Evolutionary conservation across 2,329 filamentous ascomycete genomes (phyloP).

Genomic region (Microdochium trichocladiopsis): DNA sequence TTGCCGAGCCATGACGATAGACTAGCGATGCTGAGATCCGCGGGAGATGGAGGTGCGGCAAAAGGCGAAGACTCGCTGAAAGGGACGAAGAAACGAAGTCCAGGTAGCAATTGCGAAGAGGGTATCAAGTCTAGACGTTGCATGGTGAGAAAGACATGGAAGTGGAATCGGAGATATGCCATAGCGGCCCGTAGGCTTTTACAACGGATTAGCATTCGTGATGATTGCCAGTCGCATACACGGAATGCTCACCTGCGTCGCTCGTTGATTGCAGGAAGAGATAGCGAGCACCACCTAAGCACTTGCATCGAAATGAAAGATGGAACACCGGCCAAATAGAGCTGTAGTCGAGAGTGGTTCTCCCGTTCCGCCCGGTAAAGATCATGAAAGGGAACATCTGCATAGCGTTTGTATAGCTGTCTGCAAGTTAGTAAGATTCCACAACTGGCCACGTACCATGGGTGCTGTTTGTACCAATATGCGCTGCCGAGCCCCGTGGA

Average conservation of each 20-base stretch:
- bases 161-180: conserved; percentile 37
- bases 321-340: conserved; percentile 31
- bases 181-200: conserved; percentile 14
- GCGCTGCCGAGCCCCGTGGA: conserved; percentile 45
- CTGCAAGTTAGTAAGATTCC: conserved; percentile 3
- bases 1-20: conserved; percentile 35
- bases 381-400: conserved; percentile 39
- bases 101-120: conserved; percentile 32
- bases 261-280: conserved; percentile 7
- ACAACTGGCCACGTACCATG: neutral
- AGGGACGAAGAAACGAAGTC: conserved; percentile 43
- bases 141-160: conserved; percentile 44
- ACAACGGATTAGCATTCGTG: conserved; percentile 6
- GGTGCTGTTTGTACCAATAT: conserved; percentile 35
- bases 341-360: conserved; percentile 21
- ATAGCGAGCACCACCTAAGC: conserved; percentile 18
- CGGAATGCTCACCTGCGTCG: conserved; percentile 16
- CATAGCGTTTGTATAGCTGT: conserved; percentile 45
- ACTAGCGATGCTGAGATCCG: conserved; percentile 27
- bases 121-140: conserved; percentile 43
- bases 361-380: conserved; percentile 26
- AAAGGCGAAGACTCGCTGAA: conserved; percentile 46
- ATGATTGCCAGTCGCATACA: too few relatives aligned
- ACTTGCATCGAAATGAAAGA: conserved; percentile 25
- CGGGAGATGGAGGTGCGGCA: conserved; percentile 32